Conservation (phyloP, 2,329 filamentous ascomycete species). For the Microsporum ferrugineum region DNA sequence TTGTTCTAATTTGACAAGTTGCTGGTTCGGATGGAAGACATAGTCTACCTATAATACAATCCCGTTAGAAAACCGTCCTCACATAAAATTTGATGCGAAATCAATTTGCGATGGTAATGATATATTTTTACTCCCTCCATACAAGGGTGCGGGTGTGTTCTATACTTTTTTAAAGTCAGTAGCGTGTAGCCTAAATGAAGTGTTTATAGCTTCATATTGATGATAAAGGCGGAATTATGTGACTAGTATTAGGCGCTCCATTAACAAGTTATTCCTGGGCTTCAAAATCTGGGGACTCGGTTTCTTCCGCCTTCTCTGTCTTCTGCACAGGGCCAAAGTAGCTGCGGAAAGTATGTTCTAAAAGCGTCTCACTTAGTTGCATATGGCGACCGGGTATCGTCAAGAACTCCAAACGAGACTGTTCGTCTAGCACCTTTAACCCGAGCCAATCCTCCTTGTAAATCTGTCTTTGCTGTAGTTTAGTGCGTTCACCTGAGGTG, state of each 20-base stretch:
- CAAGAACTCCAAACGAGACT: conserved; percentile 66
- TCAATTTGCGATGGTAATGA: no score
- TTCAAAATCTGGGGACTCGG: background rate
- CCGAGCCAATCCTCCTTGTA: conserved; percentile 94
- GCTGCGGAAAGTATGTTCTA: conserved; percentile 53
- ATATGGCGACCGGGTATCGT: conserved; percentile 71
- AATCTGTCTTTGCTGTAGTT: conserved; percentile 56
- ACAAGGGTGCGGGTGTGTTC: no score
- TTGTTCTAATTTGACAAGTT: no score
- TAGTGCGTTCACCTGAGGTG: conserved; percentile 50
- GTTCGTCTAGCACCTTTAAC: conserved; percentile 63
- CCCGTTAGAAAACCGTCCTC: no score
- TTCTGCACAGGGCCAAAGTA: conserved; percentile 28
- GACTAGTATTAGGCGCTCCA: background rate
- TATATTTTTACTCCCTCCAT: no score
- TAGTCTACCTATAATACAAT: no score
- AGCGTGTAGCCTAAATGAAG: no score
- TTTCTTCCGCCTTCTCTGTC: background rate
- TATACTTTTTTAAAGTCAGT: no score
- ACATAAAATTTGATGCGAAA: no score
- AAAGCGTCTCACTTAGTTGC: conserved; percentile 55
- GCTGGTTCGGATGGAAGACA: no score
- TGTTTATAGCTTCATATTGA: no score
- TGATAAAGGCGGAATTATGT: background rate
- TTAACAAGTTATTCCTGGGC: background rate